Percentiles rank a stretch among this genome's conserved stretches.
These are phyloP conservation scores for Guadua angustifolia DNA, from an alignment of 176 grass and related monocot genomes.

Conservation along the genomic window DNA sequence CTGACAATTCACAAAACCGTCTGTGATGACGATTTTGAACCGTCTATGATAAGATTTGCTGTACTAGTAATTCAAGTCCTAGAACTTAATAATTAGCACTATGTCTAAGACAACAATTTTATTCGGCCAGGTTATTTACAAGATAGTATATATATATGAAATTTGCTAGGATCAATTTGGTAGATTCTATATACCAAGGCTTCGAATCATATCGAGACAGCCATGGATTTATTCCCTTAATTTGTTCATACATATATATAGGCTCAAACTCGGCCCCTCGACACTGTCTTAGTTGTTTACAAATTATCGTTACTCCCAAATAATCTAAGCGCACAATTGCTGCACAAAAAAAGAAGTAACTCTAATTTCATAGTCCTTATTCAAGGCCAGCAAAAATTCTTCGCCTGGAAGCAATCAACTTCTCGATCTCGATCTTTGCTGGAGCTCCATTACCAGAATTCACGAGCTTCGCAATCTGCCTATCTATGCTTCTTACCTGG, in stretches of 20 bases:
- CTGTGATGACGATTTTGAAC: too few relatives aligned
- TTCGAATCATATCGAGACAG: too few relatives aligned
- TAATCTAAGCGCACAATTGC: not conserved
- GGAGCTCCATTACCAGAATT: not conserved
- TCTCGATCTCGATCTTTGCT: constrained; percentile 16
- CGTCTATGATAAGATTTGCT: too few relatives aligned
- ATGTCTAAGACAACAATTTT: too few relatives aligned
- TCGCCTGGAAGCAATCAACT: constrained; percentile 8
- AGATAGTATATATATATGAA: too few relatives aligned
- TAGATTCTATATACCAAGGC: too few relatives aligned
- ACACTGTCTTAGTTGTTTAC: not conserved
- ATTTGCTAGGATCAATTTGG: too few relatives aligned
- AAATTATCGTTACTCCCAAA: not conserved
- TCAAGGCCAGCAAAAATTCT: not conserved
- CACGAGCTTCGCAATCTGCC: not conserved
- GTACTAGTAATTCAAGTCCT: too few relatives aligned
- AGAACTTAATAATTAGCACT: too few relatives aligned
- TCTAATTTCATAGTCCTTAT: not conserved
- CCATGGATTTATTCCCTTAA: not conserved
- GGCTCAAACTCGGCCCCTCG: not conserved
- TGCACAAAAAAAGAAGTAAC: not conserved
- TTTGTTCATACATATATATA: not conserved
- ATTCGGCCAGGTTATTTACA: too few relatives aligned
- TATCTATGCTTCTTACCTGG: constrained; percentile 36
- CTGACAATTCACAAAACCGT: too few relatives aligned